Evolutionary conservation across 2,329 filamentous ascomycete genomes (phyloP).

Genomic region (Paecilomyces dactylethromorphus): DNA sequence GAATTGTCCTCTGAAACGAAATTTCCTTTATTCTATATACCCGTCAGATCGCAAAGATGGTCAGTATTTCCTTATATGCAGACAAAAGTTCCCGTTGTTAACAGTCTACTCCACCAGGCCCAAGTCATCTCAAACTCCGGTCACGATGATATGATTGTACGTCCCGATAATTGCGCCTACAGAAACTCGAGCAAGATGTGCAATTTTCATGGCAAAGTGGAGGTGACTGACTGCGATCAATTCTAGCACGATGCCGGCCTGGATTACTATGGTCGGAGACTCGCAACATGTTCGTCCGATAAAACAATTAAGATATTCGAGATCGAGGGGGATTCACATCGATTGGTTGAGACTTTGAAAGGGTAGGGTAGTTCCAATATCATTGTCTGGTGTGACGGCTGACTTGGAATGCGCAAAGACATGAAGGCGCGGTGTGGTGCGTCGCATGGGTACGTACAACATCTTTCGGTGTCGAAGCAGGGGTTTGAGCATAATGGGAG

Average conservation of each 20-base stretch:
- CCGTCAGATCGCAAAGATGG: conserved; percentile 5
- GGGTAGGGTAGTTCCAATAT: conserved; percentile 51
- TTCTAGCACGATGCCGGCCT: conserved; percentile 89
- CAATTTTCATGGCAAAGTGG: neutral
- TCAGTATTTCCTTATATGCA: conserved; percentile 1
- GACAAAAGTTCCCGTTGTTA: neutral
- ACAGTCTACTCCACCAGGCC: conserved; percentile 41
- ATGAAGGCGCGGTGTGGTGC: conserved; percentile 97
- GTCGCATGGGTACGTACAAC: conserved; percentile 67
- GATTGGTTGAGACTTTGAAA: conserved; percentile 86
- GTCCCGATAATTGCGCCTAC: conserved; percentile 32
- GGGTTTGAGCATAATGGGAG: conserved; percentile 3
- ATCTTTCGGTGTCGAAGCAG: neutral
- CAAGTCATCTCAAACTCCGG: conserved; percentile 79
- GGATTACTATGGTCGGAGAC: conserved; percentile 93
- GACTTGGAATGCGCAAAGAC: conserved; percentile 46
- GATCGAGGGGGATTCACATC: conserved; percentile 86
- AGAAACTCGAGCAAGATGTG: neutral
- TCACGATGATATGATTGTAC: conserved; percentile 99
- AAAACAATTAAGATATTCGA: conserved; percentile 99
- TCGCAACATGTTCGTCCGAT: conserved; percentile 96
- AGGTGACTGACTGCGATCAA: conserved; percentile 2
- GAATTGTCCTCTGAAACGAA: neutral
- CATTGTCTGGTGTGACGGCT: neutral
- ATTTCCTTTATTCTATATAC: neutral